A percentile compares a stretch with the other conserved stretches of the same genome.
These are phyloP conservation scores for Heterobasidion occidentale DNA, from an alignment of 1,284 basidiomycete genomes.

Conservation along the genomic window DNA sequence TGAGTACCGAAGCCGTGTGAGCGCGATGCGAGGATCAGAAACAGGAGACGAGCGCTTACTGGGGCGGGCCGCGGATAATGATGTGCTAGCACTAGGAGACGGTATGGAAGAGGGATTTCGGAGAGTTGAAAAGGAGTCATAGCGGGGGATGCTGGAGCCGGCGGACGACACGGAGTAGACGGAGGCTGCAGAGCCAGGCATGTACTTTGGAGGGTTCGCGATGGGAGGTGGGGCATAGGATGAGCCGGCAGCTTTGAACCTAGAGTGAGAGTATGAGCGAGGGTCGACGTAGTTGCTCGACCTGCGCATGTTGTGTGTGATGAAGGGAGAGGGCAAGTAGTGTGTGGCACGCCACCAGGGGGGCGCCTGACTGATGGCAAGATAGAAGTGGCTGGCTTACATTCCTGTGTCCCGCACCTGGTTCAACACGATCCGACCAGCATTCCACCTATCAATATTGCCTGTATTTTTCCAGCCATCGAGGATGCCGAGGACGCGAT, in stretches of 20 bases:
- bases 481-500: slow-evolving; percentile 51
- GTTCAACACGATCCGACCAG: slow-evolving; percentile 52
- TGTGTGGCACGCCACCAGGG: background rate
- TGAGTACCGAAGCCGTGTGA: slow-evolving; percentile 17
- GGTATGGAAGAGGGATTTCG: slow-evolving; percentile 31
- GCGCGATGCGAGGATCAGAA: background rate
- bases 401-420: slow-evolving; percentile 52
- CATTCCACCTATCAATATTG: slow-evolving; percentile 54
- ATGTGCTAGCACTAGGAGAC: slow-evolving; percentile 15
- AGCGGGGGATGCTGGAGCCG: slow-evolving; percentile 28
- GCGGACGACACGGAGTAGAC: background rate
- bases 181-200: no score
- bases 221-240: no score
- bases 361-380: background rate
- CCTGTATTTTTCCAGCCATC: slow-evolving; percentile 49
- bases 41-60: background rate
- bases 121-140: slow-evolving; percentile 58
- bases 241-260: no score
- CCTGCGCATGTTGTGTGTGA: background rate
- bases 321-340: background rate
- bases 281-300: background rate
- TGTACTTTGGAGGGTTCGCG: no score
- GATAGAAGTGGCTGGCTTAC: slow-evolving; percentile 36
- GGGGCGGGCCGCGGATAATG: slow-evolving; percentile 15
- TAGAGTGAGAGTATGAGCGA: no score